A percentile compares a stretch with the other conserved stretches of the same genome.
Conservation (phyloP, 331 rosid species). For the Spiraea crenata region DNA sequence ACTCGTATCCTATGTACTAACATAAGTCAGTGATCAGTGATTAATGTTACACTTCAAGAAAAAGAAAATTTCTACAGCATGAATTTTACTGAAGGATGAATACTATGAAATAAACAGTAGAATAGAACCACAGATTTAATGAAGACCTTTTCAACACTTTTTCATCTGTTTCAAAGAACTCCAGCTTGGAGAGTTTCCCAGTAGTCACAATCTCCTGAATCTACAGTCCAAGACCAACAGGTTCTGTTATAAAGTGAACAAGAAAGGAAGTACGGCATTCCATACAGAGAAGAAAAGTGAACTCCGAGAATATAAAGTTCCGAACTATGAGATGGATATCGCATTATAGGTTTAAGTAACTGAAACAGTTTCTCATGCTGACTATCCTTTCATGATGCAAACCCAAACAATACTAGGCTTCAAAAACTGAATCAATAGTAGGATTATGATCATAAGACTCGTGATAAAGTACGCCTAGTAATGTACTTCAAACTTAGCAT, state of each 20-base stretch:
- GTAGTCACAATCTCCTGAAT: constrained; percentile 88
- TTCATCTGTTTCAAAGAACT: constrained; percentile 82
- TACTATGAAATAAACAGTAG: no score
- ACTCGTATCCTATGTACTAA: background rate
- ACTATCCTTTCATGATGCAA: background rate
- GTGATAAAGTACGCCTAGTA: no score
- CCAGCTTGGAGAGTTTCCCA: constrained; percentile 80
- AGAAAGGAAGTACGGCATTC: background rate
- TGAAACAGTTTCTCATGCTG: background rate
- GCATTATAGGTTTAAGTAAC: background rate
- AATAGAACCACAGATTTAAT: background rate
- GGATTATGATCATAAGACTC: no score
- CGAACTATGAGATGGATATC: constrained; percentile 4
- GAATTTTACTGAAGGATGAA: no score
- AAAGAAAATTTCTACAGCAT: background rate
- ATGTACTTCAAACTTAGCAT: no score
- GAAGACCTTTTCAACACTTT: constrained; percentile 53
- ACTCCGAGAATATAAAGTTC: constrained; percentile 1
- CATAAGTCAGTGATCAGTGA: background rate
- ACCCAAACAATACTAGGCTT: background rate
- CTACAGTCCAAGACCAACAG: constrained; percentile 42
- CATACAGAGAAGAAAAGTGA: background rate
- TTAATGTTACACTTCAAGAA: background rate
- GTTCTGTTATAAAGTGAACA: constrained; percentile 20
- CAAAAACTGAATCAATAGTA: background rate